Base-by-base conservation (phyloP, 2,329 filamentous ascomycete species). In the Alternaria tenuissima region DNA sequence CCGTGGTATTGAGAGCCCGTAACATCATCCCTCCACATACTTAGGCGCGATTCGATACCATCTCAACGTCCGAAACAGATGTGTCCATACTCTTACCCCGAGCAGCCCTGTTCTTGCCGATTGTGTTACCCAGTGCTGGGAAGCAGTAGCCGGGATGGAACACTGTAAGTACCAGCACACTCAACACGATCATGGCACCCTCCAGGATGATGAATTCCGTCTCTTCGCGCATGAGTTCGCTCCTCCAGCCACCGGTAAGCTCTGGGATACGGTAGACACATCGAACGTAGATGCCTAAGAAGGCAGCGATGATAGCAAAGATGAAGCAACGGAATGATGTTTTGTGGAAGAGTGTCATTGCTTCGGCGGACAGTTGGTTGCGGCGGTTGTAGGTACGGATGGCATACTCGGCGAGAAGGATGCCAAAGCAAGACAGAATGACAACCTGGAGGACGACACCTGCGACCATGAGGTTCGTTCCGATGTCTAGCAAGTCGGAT, bases 381-480 rank as follows among this genome's bases (percentile, higher is more conserved):
- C 71, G 71, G 52, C 64, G 74, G 11, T 66, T 65, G 65, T 73
- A 68, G 1, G 74, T 76, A 32, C 75, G 69, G 43, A 76, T 20
- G 7, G 67, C 56, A 61, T 78, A 83, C 44, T 82, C 80, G 34
- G 55, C 63, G 4, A 79, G 76, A 26, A 82, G 71, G 41, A 68
- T 64, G 6, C 81, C 78, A 65, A 86, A 87, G 64, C 83, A 78
- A 8, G 82, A 71, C 39, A 86, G 74, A 0, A 85, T 83, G 7
- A 80, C 80, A 24, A 89, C 85, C 71, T 88, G 87, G 62, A 85
- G 82, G 3, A 82, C 80, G 42, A 89, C 82, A 67, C 87, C 87
- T 0, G 85, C 81, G 52, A 88, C 83, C 76, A 88, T 87, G 57
- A 88, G 81, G 62, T 86, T 75, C 53, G 85, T 83, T 5, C 86